Conservation (phyloP, 106 monocot species). For the Hemerocallis citrina region DNA sequence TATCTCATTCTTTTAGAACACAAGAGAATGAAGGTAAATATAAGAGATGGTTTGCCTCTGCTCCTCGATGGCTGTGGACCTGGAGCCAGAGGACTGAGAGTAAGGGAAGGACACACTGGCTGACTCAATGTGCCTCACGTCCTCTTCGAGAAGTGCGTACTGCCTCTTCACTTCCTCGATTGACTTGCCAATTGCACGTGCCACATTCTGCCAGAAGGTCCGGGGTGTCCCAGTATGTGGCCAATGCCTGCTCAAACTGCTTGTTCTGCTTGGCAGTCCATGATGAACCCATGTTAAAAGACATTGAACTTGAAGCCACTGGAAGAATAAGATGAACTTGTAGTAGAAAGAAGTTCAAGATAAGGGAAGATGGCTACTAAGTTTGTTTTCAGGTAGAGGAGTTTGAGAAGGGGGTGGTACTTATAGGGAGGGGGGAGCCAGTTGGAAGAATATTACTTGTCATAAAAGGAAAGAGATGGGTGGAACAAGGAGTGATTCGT, state of each 20-base stretch:
- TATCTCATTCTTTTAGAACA: too few species aligned
- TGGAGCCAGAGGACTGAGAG: neutral
- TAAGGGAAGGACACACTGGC: slow-evolving; percentile 27
- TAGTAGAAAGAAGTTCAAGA: too few species aligned
- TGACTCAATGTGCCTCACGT: slow-evolving; percentile 31
- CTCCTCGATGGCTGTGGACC: neutral
- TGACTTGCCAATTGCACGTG: slow-evolving; percentile 27
- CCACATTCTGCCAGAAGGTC: slow-evolving; percentile 52
- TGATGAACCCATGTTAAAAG: slow-evolving; percentile 1
- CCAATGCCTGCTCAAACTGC: slow-evolving; percentile 28
- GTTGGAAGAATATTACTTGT: neutral
- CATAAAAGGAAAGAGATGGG: neutral
- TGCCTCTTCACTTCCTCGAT: slow-evolving; percentile 37
- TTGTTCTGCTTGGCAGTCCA: slow-evolving; percentile 36
- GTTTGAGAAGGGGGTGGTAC: neutral
- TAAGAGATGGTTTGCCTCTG: slow-evolving; percentile 7
- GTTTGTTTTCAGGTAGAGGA: neutral
- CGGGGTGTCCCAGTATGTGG: slow-evolving; percentile 28
- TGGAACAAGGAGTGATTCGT: neutral
- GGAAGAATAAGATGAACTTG: neutral
- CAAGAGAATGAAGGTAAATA: too few species aligned
- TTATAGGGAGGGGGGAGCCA: slow-evolving; percentile 6
- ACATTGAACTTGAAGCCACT: neutral
- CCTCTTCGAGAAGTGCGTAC: slow-evolving; percentile 35
- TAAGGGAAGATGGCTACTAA: too few species aligned